Conservation (phyloP, 2,329 filamentous ascomycete genomes). For the Epichloe aotearoae region DNA sequence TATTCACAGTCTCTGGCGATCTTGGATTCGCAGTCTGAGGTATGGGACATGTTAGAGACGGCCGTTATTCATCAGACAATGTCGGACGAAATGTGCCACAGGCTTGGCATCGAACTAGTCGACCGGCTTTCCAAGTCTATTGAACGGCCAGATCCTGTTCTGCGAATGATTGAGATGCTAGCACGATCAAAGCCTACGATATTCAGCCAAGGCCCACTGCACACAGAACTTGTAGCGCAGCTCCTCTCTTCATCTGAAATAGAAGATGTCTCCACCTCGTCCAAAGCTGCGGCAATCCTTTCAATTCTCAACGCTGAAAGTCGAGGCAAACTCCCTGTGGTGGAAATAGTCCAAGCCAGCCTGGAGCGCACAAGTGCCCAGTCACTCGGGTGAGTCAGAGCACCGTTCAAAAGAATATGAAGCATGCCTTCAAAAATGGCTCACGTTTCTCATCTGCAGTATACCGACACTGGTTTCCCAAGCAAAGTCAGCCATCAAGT, state of each 20-base stretch:
- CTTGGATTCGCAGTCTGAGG: slow-evolving; percentile 17
- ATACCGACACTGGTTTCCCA: slow-evolving; percentile 41
- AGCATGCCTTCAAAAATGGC: background rate
- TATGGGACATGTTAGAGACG: slow-evolving; percentile 35
- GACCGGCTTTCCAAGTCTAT: slow-evolving; percentile 20
- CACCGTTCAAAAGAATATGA: background rate
- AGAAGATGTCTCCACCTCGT: slow-evolving; percentile 23
- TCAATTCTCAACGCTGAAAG: slow-evolving; percentile 31
- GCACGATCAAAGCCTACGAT: slow-evolving; percentile 30
- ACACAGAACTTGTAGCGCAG: slow-evolving; percentile 37
- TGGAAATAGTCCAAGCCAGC: slow-evolving; percentile 41
- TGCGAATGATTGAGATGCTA: slow-evolving; percentile 36
- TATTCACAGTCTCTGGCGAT: slow-evolving; percentile 26
- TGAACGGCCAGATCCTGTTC: slow-evolving; percentile 14
- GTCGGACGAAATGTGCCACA: slow-evolving; percentile 18
- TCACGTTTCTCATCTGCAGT: slow-evolving; percentile 14
- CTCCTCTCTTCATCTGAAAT: slow-evolving; percentile 42
- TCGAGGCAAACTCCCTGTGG: slow-evolving; percentile 29
- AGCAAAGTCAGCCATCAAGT: slow-evolving; percentile 20
- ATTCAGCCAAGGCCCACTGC: slow-evolving; percentile 29
- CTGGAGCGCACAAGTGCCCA: slow-evolving; percentile 34
- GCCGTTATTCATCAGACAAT: slow-evolving; percentile 31
- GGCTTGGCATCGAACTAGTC: slow-evolving; percentile 23
- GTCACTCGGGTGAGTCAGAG: slow-evolving; percentile 38
- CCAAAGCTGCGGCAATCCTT: slow-evolving; percentile 29